Conservation (phyloP, 306 rosid species). For the Myrica gale region DNA sequence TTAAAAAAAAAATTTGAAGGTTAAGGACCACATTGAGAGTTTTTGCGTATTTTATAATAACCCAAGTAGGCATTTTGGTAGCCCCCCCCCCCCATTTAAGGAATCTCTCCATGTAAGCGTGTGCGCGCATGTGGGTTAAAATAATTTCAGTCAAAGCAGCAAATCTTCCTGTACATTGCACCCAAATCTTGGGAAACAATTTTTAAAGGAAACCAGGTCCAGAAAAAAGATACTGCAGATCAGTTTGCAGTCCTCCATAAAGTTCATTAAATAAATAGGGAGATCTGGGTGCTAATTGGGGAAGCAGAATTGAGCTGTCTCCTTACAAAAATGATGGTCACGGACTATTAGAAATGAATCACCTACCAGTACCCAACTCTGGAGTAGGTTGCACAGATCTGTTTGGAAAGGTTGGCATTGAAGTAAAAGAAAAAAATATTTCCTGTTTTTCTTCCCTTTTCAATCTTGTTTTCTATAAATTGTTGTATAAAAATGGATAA, state of each 20-base stretch:
- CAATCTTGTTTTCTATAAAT: no score
- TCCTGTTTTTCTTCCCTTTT: not conserved
- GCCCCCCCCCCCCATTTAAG: not conserved
- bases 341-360: constrained; percentile 3
- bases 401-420: not conserved
- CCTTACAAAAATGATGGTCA: constrained; percentile 8
- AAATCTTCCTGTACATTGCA: constrained; percentile 29
- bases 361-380: not conserved
- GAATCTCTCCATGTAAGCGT: not conserved
- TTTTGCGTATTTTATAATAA: no score
- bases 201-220: not conserved
- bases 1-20: no score
- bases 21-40: no score
- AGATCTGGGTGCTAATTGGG: constrained; percentile 11
- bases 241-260: not conserved
- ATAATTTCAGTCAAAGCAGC: constrained; percentile 18
- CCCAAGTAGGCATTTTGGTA: no score
- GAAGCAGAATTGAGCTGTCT: constrained; percentile 21
- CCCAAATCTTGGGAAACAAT: constrained; percentile 28
- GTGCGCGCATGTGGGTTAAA: constrained; percentile 11
- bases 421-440: not conserved
- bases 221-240: constrained; percentile 6
- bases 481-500: not conserved
- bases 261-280: not conserved
- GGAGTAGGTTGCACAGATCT: constrained; percentile 17